Base-by-base conservation (phyloP, 805 yeast genomes). In the Ascoidea asiatica region DNA sequence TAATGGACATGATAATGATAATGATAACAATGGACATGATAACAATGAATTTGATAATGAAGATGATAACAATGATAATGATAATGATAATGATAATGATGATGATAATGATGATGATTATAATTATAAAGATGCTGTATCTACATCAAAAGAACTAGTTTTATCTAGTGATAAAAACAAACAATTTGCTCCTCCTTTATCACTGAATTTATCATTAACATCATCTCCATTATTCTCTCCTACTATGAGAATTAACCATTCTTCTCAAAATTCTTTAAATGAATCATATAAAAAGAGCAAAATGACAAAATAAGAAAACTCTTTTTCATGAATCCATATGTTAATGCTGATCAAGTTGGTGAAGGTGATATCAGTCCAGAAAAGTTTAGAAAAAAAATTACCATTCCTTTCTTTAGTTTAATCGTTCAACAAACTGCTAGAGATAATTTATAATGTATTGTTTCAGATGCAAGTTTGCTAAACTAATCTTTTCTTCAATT, bases 91-190 rank as follows among this genome's bases (percentile, higher is more conserved):
- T 11, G 18, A 8, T 11, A 15, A 20, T 5, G 44, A 36, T 38
- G 5, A 36, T 37, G 40, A 42, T 20, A 40, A 21, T 29, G 40
- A 42, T 37, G 19, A 19, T 19, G 40, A 38, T 23, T 15, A 40
- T 23, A n/a, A 21, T 39, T 5, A 41, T 36, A 17, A n/a, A n/a
- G n/a, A n/a, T n/a, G 15, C 19, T 4, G 5, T 15, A 8, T 4
- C 18, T 5, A 17, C 6, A n/a, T 37, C 11, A 35, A 15, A 21
- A 17, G 37, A 7, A 5, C 19, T 15, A n/a, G 5, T 21, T 29
- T 5, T 37, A 19, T 19, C 8, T 22, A 8, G 15, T 38, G 17
- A 19, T 29, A n/a, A 38, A 15, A 22, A 37, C 39, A 33, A 39
- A 20, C 20, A 40, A 5, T 22, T 19, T 13, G 21, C 22, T 17